Conservation (phyloP, 2,329 filamentous ascomycete genomes). For the Paecilomyces sp. region DNA sequence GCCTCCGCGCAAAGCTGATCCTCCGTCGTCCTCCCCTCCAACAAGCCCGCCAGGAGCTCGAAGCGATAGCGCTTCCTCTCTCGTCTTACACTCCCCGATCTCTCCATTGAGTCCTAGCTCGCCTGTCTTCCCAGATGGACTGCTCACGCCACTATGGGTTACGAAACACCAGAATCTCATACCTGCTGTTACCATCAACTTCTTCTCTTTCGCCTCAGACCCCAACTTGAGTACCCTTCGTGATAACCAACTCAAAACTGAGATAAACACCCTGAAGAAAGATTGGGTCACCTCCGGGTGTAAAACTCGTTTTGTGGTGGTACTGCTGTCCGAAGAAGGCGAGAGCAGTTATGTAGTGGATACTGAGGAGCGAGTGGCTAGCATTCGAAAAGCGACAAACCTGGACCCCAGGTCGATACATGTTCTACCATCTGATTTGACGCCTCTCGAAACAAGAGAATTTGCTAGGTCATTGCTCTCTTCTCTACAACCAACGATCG, state of each 20-base stretch:
- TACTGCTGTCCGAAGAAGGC: conserved; percentile 69
- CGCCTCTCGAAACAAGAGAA: conserved; percentile 61
- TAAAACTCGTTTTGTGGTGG: conserved; percentile 69
- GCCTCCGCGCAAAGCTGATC: conserved; percentile 56
- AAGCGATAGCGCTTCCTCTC: background rate
- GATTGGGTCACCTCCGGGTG: conserved; percentile 55
- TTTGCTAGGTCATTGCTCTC: conserved; percentile 68
- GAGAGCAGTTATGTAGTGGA: conserved; percentile 53
- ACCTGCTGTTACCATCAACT: conserved; percentile 72
- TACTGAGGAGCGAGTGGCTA: conserved; percentile 68
- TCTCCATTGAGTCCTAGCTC: conserved; percentile 83
- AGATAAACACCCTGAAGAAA: conserved; percentile 71
- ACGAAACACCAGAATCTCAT: conserved; percentile 81
- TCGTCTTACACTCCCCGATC: conserved; percentile 78
- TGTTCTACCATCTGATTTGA: conserved; percentile 69
- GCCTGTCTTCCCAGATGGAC: conserved; percentile 78
- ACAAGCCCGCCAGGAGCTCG: conserved; percentile 37
- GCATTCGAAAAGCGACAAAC: conserved; percentile 70
- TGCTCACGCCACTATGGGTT: conserved; percentile 76
- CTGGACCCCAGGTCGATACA: conserved; percentile 81
- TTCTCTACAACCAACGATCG: conserved; percentile 63
- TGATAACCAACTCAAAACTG: conserved; percentile 80
- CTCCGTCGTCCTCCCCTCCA: conserved; percentile 45
- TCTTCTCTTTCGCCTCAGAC: conserved; percentile 70
- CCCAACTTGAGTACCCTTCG: conserved; percentile 66